Conservation (phyloP, 2,329 filamentous ascomycete genomes). For the Colletotrichum sp. region DNA sequence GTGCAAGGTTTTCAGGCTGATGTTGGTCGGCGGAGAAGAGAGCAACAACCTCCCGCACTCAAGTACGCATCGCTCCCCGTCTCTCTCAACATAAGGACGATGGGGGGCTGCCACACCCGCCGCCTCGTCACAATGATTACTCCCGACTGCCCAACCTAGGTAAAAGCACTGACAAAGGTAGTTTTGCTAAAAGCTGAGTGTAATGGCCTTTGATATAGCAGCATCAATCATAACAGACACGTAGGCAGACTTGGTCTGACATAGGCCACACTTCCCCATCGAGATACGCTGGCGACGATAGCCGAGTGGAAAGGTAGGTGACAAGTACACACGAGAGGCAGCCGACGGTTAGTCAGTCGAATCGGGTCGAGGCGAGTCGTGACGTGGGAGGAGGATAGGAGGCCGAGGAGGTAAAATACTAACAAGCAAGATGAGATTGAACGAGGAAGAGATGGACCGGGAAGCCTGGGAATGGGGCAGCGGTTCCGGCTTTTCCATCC, state of each 20-base stretch:
- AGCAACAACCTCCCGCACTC: not conserved
- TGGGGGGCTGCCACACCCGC: not conserved
- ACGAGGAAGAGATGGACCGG: not conserved
- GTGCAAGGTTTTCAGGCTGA: not conserved
- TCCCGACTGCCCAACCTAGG: not conserved
- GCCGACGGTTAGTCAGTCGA: not conserved
- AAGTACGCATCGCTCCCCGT: not conserved
- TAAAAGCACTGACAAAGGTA: not conserved
- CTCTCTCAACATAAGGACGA: not conserved
- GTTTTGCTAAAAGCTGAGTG: not conserved
- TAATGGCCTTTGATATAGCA: not conserved
- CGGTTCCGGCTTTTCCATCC: constrained; percentile 5
- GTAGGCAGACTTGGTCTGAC: not conserved
- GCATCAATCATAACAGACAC: not conserved
- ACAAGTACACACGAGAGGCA: not conserved
- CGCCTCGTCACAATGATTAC: not conserved
- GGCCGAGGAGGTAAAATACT: not conserved
- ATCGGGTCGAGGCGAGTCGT: not conserved
- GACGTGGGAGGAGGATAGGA: not conserved
- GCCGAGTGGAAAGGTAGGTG: not conserved
- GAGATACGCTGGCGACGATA: not conserved
- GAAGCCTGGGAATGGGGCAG: not conserved
- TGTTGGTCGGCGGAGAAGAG: not conserved
- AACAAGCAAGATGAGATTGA: not conserved
- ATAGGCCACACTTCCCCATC: not conserved